phyloP scores from a whole-genome alignment of 2,329 filamentous ascomycete genomes.

The Colletotrichum liaoningense region DNA sequence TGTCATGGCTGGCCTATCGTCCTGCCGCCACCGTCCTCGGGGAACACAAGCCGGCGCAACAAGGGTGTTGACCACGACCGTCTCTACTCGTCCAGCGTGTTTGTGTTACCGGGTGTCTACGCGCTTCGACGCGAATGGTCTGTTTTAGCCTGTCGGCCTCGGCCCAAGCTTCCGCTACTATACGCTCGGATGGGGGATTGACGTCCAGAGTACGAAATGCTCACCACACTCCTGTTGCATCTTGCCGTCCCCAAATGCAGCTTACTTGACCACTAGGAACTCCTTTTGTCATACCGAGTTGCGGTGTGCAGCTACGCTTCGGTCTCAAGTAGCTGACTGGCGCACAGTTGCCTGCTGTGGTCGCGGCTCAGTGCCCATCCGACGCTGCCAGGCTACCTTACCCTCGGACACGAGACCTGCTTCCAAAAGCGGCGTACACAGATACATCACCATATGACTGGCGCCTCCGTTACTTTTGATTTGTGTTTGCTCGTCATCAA shows the following conservation, averaged over 20 bases:
- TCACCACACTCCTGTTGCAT: neutral
- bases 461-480: neutral
- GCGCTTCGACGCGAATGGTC: constrained; percentile 8
- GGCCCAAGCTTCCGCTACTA: neutral
- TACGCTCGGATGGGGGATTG: constrained; percentile 5
- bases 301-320: constrained; percentile 14
- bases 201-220: neutral
- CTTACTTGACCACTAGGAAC: neutral
- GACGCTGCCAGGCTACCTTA: constrained; percentile 8
- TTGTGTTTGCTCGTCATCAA: constrained; percentile 3
- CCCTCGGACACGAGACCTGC: neutral
- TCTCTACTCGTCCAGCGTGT: constrained; percentile 1
- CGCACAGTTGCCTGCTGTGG: constrained; percentile 5
- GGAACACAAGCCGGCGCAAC: neutral
- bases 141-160: constrained; percentile 18
- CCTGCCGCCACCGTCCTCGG: neutral
- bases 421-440: constrained; percentile 2
- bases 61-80: neutral
- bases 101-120: constrained; percentile 6
- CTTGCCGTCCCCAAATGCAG: constrained; percentile 7
- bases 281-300: constrained; percentile 4
- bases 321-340: neutral
- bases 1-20: constrained; percentile 7
- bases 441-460: constrained; percentile 5
- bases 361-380: constrained; percentile 20